A percentile compares a stretch with the other conserved stretches of the same genome.
phyloP scores from a whole-genome alignment of 208 protist species.

The Crithidia expoeki region DNA sequence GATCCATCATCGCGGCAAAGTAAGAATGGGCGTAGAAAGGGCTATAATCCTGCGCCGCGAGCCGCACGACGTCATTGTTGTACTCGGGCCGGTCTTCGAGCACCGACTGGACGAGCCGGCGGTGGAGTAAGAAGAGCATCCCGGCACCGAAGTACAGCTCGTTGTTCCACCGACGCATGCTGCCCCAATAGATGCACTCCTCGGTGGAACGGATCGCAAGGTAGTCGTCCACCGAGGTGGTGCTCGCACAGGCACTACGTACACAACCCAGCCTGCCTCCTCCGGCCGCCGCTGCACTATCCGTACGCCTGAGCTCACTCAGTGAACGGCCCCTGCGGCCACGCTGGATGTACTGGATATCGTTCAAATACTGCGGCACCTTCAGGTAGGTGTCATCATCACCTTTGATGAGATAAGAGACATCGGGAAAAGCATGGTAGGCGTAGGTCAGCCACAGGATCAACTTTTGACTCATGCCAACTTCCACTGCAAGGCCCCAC shows the following conservation, averaged over 20 bases:
- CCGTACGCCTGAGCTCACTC: background rate
- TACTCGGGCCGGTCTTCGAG: constrained; percentile 10
- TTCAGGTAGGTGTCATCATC: constrained; percentile 62
- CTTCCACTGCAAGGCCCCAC: constrained; percentile 44
- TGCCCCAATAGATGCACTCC: constrained; percentile 35
- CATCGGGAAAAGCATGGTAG: constrained; percentile 40
- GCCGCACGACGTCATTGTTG: constrained; percentile 18
- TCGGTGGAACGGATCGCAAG: background rate
- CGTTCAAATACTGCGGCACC: constrained; percentile 59
- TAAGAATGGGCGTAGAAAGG: constrained; percentile 3
- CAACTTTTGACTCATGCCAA: constrained; percentile 56
- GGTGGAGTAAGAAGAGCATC: constrained; percentile 20
- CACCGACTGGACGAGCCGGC: constrained; percentile 15
- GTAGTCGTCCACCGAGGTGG: background rate
- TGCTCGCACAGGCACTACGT: background rate
- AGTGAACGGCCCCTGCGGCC: constrained; percentile 9
- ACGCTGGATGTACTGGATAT: constrained; percentile 30
- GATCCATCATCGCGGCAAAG: constrained; percentile 20
- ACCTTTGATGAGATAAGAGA: constrained; percentile 48
- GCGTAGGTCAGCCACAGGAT: constrained; percentile 49
- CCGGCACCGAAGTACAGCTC: constrained; percentile 18
- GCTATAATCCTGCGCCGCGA: constrained; percentile 3
- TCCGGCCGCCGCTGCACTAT: background rate
- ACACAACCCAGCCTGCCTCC: background rate
- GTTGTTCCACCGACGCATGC: constrained; percentile 20